Evolutionary conservation across 441 rosid species (phyloP).

Genomic region (Euphorbia schlechtendalii): DNA sequence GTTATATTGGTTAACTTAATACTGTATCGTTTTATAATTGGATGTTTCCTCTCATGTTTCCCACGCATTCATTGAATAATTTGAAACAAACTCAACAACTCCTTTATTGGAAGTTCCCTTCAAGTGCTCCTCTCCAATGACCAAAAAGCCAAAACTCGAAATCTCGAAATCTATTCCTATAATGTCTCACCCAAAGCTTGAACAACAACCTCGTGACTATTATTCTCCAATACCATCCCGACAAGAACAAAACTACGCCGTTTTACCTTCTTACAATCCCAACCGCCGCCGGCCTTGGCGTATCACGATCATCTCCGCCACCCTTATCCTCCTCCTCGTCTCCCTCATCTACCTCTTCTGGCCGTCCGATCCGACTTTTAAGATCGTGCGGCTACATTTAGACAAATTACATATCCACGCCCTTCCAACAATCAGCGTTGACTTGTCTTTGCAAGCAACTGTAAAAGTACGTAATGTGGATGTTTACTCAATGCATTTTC

Average conservation of each 20-base stretch:
- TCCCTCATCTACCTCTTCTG: slow-evolving; percentile 41
- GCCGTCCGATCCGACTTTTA: slow-evolving; percentile 61
- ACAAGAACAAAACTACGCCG: slow-evolving; percentile 25
- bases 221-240: slow-evolving; percentile 35
- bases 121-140: slow-evolving; percentile 4
- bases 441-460: slow-evolving; percentile 49
- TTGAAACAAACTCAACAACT: not conserved
- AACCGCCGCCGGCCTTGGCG: slow-evolving; percentile 18
- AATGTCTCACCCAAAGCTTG: slow-evolving; percentile 31
- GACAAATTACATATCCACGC: slow-evolving; percentile 45
- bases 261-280: slow-evolving; percentile 13
- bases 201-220: slow-evolving; percentile 21
- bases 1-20: too few species aligned
- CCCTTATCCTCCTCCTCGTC: slow-evolving; percentile 33
- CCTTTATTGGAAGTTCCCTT: slow-evolving; percentile 15
- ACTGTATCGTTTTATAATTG: too few species aligned
- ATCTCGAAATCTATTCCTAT: slow-evolving; percentile 19
- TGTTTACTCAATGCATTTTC: slow-evolving; percentile 52
- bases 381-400: slow-evolving; percentile 47
- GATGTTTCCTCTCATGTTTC: too few species aligned
- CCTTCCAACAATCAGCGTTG: slow-evolving; percentile 40
- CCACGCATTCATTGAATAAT: too few species aligned
- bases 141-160: too few species aligned
- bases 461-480: slow-evolving; percentile 55
- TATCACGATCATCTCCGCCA: slow-evolving; percentile 19